Evolutionary conservation across 345 rosid species (phyloP).

Genomic region (Citrus hindsii): DNA sequence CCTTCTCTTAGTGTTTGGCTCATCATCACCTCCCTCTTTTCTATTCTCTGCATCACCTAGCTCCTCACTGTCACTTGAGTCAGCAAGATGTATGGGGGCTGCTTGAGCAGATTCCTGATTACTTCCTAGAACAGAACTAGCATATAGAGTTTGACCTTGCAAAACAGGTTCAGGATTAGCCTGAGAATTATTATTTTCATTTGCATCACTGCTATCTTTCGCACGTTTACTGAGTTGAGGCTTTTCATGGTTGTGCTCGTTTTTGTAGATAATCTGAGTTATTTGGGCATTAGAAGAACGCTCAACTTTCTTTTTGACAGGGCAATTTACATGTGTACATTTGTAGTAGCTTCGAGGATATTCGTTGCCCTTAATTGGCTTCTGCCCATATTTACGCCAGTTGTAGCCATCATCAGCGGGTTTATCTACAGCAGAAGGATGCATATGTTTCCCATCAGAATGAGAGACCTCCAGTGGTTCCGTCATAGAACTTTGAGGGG

Average conservation of each 20-base stretch:
- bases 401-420: constrained; percentile 91
- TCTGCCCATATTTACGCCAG: constrained; percentile 97
- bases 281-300: constrained; percentile 83
- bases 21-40: constrained; percentile 45
- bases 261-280: constrained; percentile 91
- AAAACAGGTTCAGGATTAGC: constrained; percentile 34
- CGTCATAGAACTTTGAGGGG: constrained; percentile 30
- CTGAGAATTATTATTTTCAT: constrained; percentile 35
- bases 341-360: constrained; percentile 97
- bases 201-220: constrained; percentile 42
- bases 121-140: constrained; percentile 27
- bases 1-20: constrained; percentile 77
- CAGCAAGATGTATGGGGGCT: constrained; percentile 29
- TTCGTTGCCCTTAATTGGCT: constrained; percentile 92
- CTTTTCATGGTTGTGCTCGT: constrained; percentile 81
- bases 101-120: constrained; percentile 41
- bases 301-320: constrained; percentile 92
- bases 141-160: constrained; percentile 24
- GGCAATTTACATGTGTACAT: constrained; percentile 76
- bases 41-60: constrained; percentile 39
- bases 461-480: constrained; percentile 48
- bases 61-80: constrained; percentile 47
- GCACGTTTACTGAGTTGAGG: constrained; percentile 68
- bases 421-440: constrained; percentile 60
- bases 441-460: constrained; percentile 48